Evolutionary conservation across 192 early-diverging fungal species (phyloP).

Genomic region (Entomortierella lignicola): DNA sequence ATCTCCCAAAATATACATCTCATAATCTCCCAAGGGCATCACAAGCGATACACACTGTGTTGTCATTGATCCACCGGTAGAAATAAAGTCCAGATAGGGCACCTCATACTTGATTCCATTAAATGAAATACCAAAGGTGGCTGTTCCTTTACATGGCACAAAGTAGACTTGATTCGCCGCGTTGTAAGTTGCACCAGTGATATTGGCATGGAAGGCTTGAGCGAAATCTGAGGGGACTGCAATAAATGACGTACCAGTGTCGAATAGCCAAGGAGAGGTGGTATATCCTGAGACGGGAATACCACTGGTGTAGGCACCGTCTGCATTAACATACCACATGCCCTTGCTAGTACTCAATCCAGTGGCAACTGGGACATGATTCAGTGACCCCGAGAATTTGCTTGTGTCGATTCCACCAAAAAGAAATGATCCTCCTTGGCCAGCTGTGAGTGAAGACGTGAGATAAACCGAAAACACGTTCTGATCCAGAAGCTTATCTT

Average conservation of each 20-base stretch:
- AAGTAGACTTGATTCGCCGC: conserved; percentile 13
- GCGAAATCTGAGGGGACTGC: conserved; percentile 40
- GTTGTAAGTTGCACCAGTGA: conserved; percentile 34
- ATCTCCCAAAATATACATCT: conserved; percentile 50
- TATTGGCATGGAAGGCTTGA: conserved; percentile 32
- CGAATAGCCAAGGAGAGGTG: conserved; percentile 44
- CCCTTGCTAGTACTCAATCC: conserved; percentile 18
- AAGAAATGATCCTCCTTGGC: conserved; percentile 44
- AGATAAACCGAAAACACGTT: conserved; percentile 50
- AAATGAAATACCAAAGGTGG: conserved; percentile 40
- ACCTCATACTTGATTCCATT: conserved; percentile 40
- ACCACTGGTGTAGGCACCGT: conserved; percentile 16
- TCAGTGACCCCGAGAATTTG: conserved; percentile 27
- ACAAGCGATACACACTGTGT: conserved; percentile 33
- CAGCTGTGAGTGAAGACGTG: neutral
- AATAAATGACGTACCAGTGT: conserved; percentile 53
- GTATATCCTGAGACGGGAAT: conserved; percentile 29
- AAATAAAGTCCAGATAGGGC: conserved; percentile 39
- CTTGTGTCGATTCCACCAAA: conserved; percentile 49
- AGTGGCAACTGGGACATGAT: conserved; percentile 27
- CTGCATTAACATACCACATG: conserved; percentile 46
- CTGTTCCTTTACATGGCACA: conserved; percentile 34
- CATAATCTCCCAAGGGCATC: conserved; percentile 42
- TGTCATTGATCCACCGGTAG: conserved; percentile 6
- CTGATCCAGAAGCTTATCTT: conserved; percentile 43